Base-by-base conservation (phyloP, 78 protist genomes). In the Cavenderia fasciculata region DNA sequence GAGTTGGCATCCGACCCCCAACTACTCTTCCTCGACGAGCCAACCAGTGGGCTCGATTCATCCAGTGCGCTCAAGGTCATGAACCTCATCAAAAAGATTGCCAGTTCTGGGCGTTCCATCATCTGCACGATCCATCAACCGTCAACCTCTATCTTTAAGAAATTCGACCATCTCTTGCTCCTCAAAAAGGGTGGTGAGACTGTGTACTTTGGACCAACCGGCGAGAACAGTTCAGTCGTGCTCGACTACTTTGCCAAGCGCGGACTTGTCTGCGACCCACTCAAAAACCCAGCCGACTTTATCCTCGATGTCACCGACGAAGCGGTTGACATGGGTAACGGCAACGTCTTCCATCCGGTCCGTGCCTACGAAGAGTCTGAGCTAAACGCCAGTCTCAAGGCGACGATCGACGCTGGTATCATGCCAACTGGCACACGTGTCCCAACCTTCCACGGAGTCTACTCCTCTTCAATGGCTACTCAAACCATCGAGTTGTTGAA, bases 141-240 rank as follows among this genome's bases (percentile, higher is more conserved):
- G 18, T 44, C 93, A 27, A 59, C 88, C 11, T 72, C 70, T 2
- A 59, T 96, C 27, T 90, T 92, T 65, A 57, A 86, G 57, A 31
- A 92, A 76, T 93, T 96, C 25, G 96, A 95, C 52, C 59, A 73
- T 33, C 51, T 97, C 43, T 34, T 95, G 44, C 59, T 97, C 12
- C 72, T 97, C n/a, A 52, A 90, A 25, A 74, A 63, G 27, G 97
- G 98, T 23, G 95, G 95, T 46, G 74, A 72, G 31, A 59, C 85
- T 23, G 94, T 94, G 2, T 93, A 73, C 51, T 93, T 93, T 33
- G 95, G 95, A n/a, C 95, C 95, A 70, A 91, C 94, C 25, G 92
- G 92, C 54, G 92, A 86, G 4, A 54, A 36, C 41, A 29, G 52
- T 34, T 46, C 51, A 10, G 31, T 33, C 31, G 74, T 71, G 19